A percentile compares a stretch with the other conserved stretches of the same genome.
Evolutionary conservation across 306 rosid genomes (phyloP).

Genomic region (Inga laurina): DNA sequence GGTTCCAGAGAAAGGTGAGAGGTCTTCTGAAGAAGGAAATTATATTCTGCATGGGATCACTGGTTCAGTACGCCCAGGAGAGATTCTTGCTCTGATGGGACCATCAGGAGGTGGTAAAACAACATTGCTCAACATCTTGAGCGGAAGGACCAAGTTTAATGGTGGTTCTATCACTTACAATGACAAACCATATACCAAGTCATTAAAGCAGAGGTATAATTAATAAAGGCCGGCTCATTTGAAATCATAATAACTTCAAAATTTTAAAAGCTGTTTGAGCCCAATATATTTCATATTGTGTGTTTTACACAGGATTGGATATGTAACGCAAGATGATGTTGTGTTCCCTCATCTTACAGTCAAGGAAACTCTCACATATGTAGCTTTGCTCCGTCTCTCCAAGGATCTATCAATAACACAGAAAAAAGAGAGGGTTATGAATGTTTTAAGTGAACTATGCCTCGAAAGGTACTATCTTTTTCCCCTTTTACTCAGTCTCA

Average conservation of each 20-base stretch:
- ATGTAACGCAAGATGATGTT: constrained; percentile 19
- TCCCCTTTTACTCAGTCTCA: neutral
- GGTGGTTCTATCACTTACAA: constrained; percentile 14
- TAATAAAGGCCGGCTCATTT: neutral
- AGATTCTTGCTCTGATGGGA: constrained; percentile 17
- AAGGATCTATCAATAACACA: constrained; percentile 2
- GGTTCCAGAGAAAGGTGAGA: neutral
- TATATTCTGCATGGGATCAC: constrained; percentile 15
- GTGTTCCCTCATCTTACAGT: constrained; percentile 24
- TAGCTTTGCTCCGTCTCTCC: constrained; percentile 15
- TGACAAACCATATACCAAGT: constrained; percentile 7
- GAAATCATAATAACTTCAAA: neutral
- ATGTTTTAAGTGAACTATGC: constrained; percentile 7
- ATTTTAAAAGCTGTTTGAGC: neutral
- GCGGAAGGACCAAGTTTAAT: constrained; percentile 3
- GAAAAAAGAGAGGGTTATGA: constrained; percentile 22
- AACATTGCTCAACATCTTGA: constrained; percentile 14
- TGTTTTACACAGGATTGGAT: constrained; percentile 15
- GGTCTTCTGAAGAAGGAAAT: neutral
- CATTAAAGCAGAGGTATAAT: constrained; percentile 15
- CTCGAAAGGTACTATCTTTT: neutral
- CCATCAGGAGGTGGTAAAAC: constrained; percentile 26
- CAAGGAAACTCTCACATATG: constrained; percentile 21
- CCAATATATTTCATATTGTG: neutral
- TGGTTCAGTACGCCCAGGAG: constrained; percentile 14